Base-by-base conservation (phyloP, 208 protist species). In the Leishmania major region DNA sequence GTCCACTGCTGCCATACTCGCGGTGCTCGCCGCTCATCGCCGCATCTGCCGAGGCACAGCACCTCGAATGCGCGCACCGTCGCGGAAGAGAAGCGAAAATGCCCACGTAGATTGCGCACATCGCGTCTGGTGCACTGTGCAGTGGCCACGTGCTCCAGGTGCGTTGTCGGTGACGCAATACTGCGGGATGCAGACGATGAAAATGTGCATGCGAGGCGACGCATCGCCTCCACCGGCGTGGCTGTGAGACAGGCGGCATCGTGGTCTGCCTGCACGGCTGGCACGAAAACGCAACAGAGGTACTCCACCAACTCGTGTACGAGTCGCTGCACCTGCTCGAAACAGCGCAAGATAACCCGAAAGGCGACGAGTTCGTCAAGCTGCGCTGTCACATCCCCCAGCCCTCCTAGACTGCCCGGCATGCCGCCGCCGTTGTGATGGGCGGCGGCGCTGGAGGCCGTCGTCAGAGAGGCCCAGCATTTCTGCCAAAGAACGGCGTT, bases 1-100 rank as follows among this genome's bases (percentile, higher is more conserved):
- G 81, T 73, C 83, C 83, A 86, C 25, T 72, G 55, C 49, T 83
- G 67, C 83, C 83, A 86, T 78, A 86, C 83, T 47, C 72, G 57
- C n/a, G 74, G 78, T 55, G n/a, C 3, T 6, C 83, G 83, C 49
- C 59, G 83, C 83, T 86, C 78, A n/a, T 71, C 75, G 8, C 66
- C 69, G 49, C 60, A 80, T 28, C 74, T 37, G 64, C 75, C 73
- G 37, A 75, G 49, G 15, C 51, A 62, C 64, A 86, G 45, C 53
- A 86, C 83, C 47, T 86, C 83, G 51, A 80, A 86, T 2, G 83
- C 57, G 11, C 78, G 78, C 75, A 83, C n/a, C 1, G 66, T 35
- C 1, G 73, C 28, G 10, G 78, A 19, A 25, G 83, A 83, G 49
- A 86, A 80, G 35, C 67, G 13, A 57, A 75, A 51, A 22, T 35